Base-by-base conservation (phyloP, 1,284 basidiomycete species). In the Moesziomyces antarcticus region DNA sequence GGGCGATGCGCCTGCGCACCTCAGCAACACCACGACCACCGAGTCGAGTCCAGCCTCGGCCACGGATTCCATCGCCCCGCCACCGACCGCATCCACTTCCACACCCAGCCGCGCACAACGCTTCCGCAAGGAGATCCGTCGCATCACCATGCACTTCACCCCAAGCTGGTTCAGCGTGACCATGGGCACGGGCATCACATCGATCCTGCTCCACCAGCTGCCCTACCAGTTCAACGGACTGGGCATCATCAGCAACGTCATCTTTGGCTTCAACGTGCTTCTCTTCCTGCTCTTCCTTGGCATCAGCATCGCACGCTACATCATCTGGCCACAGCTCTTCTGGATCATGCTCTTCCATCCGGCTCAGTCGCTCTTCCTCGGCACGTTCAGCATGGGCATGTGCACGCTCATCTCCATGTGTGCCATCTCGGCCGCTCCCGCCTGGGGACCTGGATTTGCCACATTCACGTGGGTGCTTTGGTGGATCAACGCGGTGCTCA, bases 301-400 rank as follows among this genome's bases (percentile, higher is more conserved):
- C 21, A 54, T 80, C 20, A 77, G 68, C 24, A 43, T 77, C 4
- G 84, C 85, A 5, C 87, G 91, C 33, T 91, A 90, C 82, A 77
- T 85, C 30, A 73, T 87, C 46, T 90, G 88, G 82, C 89, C 88
- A 1, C 85, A 87, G 16, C 83, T 89, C 35, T 91, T 91, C 10
- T 62, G 44, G 10, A 82, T 87, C 5, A 88, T 90, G 84, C 77
- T 91, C 22, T 85, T 83, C 18, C 89, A 93, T 78, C 88, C 90
- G 5, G 85, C 87, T 0, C 88, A 90, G 54, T 89, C 90, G 68
- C 86, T 93, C 54, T 93, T 89, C 79, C 86, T 89, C 30, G 89
- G 90, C 13, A 89, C 88, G 24, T 88, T 90, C 56, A 89, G 91
- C 0, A 92, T 93, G 91, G 91, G 88, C 5, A 86, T 88, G 14